Conservation (phyloP, 257 asterid genomes). For the Orobanche coerulescens region DNA sequence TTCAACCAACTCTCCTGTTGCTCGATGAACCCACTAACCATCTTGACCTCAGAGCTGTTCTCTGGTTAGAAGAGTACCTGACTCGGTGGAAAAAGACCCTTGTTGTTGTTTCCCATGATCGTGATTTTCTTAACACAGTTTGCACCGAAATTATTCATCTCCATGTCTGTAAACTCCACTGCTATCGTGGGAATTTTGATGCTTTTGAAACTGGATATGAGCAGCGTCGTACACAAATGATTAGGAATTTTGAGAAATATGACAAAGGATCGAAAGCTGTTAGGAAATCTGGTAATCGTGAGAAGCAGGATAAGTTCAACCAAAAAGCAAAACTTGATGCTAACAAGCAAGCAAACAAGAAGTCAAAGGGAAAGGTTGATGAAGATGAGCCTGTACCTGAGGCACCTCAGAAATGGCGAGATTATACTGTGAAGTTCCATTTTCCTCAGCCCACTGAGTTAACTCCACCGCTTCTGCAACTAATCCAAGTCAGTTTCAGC, state of each 20-base stretch:
- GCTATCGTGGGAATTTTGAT: constrained; percentile 57
- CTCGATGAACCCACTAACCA: constrained; percentile 73
- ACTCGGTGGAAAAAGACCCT: constrained; percentile 76
- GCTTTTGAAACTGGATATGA: constrained; percentile 55
- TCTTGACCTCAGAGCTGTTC: constrained; percentile 70
- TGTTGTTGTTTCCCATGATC: constrained; percentile 60
- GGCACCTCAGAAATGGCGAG: constrained; percentile 64
- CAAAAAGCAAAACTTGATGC: constrained; percentile 53
- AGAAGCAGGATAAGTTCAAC: constrained; percentile 59
- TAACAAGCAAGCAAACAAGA: constrained; percentile 50
- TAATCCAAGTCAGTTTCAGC: constrained; percentile 57
- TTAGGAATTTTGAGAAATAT: constrained; percentile 48
- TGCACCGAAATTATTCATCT: constrained; percentile 60
- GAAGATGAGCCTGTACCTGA: constrained; percentile 47
- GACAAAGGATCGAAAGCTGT: constrained; percentile 53
- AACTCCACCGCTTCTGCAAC: constrained; percentile 60
- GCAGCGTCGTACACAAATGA: constrained; percentile 57
- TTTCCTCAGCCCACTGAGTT: constrained; percentile 70
- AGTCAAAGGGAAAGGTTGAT: constrained; percentile 43
- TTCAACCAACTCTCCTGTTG: constrained; percentile 62
- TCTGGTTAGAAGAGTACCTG: constrained; percentile 62
- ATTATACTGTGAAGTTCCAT: constrained; percentile 64
- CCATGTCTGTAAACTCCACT: constrained; percentile 51
- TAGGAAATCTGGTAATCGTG: constrained; percentile 50
- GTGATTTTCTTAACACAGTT: constrained; percentile 58